Conservation (phyloP, 1,139 yeast species). For the Lodderomyces orthopsilosis region DNA sequence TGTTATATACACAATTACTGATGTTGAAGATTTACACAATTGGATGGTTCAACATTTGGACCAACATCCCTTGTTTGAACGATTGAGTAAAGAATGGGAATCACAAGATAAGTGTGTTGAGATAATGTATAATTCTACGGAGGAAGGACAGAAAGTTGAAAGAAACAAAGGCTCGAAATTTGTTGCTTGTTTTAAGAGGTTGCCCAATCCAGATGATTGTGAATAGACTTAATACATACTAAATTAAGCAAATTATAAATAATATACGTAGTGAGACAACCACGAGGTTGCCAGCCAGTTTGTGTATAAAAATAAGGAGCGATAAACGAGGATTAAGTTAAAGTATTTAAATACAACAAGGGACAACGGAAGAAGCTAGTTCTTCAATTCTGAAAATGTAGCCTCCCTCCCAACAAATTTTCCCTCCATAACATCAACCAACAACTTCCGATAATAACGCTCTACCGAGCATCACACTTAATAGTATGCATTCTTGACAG, state of each 20-base stretch:
- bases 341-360: slow-evolving; percentile 1
- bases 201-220: slow-evolving; percentile 54
- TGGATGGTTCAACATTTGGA: slow-evolving; percentile 97
- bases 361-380: not conserved
- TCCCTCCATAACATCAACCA: too few relatives aligned
- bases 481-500: not conserved
- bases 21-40: slow-evolving; percentile 85
- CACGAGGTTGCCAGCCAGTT: too few relatives aligned
- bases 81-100: slow-evolving; percentile 81
- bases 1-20: slow-evolving; percentile 88
- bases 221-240: too few relatives aligned
- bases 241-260: too few relatives aligned
- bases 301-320: not conserved
- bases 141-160: slow-evolving; percentile 95
- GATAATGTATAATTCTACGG: slow-evolving; percentile 88
- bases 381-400: too few relatives aligned
- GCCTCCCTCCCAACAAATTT: not conserved
- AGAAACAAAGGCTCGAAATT: slow-evolving; percentile 85
- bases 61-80: slow-evolving; percentile 85
- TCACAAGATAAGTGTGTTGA: slow-evolving; percentile 72
- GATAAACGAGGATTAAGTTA: not conserved
- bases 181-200: slow-evolving; percentile 82
- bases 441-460: not conserved
- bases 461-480: not conserved
- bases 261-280: too few relatives aligned